Conservation (phyloP, 192 early-diverging fungal species). For the Spinellus fusiger region DNA sequence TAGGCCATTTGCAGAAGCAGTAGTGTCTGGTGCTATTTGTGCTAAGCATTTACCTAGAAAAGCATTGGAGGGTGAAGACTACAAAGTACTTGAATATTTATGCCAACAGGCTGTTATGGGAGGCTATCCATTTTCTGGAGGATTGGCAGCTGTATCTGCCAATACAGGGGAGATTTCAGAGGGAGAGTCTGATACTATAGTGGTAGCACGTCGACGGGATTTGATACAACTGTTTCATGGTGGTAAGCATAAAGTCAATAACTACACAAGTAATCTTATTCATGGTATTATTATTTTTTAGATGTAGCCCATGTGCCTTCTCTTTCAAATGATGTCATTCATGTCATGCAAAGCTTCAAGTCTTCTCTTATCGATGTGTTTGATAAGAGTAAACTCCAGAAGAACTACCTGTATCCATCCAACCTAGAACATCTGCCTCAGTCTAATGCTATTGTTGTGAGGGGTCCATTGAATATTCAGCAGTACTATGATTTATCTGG, state of each 20-base stretch:
- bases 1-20: conserved; percentile 22
- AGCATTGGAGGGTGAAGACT: conserved; percentile 20
- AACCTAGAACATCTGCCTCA: conserved; percentile 12
- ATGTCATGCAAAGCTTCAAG: conserved; percentile 26
- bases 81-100: conserved; percentile 35
- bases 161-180: conserved; percentile 42
- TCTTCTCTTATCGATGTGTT: conserved; percentile 21
- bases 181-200: conserved; percentile 41
- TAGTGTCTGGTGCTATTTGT: conserved; percentile 2
- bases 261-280: neutral
- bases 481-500: conserved; percentile 38
- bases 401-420: conserved; percentile 1
- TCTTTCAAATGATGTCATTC: conserved; percentile 15
- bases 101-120: conserved; percentile 47
- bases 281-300: neutral
- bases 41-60: neutral
- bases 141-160: conserved; percentile 36
- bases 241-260: conserved; percentile 28
- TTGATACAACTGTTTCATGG: conserved; percentile 31
- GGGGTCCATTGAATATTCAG: conserved; percentile 38
- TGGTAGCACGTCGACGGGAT: conserved; percentile 38
- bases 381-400: conserved; percentile 6
- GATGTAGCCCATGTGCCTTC: conserved; percentile 24
- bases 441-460: conserved; percentile 23
- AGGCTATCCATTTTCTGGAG: conserved; percentile 45